Base-by-base conservation (phyloP, 306 rosid species). In the Trifolium pratense region DNA sequence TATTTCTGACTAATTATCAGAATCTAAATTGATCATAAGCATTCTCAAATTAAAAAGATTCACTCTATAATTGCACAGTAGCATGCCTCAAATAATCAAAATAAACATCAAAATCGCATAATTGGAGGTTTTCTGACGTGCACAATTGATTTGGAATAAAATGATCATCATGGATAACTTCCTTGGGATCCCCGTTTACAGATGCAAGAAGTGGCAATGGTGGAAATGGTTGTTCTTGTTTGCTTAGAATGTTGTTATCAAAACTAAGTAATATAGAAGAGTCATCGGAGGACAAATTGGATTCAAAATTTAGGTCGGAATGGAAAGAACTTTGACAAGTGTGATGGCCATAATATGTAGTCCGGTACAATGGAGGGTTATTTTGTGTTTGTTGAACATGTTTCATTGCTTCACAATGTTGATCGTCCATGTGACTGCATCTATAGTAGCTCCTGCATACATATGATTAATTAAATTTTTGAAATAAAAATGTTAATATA, bases 381-480 rank as follows among this genome's bases (percentile, higher is more conserved):
- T 74, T 86, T 68, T 81, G 66, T 21, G 80, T 79, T 80, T 43
- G 68, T 23, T 90, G 93, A 20, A 90, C 91, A 3, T 86, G 93
- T 59, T 88, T 90, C 6, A 76, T 86, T 61, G 93, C 93, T 73
- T 56, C 63, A 72, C 96, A 90, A 8, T 64, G 70, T 29, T 88
- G 87, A n/a, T 86, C 89, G 17, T n/a, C 13, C 78, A 80, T 89
- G 78, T 82, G 82, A 16, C 83, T 84, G 80, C 94, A 91, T 66
- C 87, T 84, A 29, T 63, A 91, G 78, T 91, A 91, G 51, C 65
- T 77, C 77, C 96, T 89, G 75, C 77, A 32, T 25, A 67, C 0
- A 29, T 23, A 21, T 51, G 0, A 53, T 26, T 18, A 25, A 13
- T 26, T 58, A 14, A 14, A 29, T 1, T 58, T 58, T 58, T 29